phyloP scores from a whole-genome alignment of 2,329 filamentous ascomycete genomes.

The Davidsoniella virescens region DNA sequence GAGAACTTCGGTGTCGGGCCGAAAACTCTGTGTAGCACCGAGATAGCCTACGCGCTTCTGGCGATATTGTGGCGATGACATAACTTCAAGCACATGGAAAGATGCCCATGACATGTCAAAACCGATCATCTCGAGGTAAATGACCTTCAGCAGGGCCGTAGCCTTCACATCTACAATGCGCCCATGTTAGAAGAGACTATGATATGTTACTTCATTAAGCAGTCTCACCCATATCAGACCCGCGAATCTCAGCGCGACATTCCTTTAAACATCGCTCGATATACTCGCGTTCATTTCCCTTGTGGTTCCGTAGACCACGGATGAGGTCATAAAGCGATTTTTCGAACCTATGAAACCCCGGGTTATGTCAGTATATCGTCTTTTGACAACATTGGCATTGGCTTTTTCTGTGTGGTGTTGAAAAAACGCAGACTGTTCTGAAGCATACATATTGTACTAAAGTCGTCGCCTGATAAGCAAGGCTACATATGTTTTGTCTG shows the following conservation, averaged over 20 bases:
- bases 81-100: conserved; percentile 96
- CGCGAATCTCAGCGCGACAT: conserved; percentile 83
- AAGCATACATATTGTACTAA: too few relatives aligned
- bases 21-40: conserved; percentile 88
- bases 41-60: conserved; percentile 94
- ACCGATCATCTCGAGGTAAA: conserved; percentile 97
- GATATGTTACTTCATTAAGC: not conserved
- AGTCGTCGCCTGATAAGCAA: too few relatives aligned
- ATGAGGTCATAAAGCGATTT: conserved; percentile 99
- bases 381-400: too few relatives aligned
- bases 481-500: too few relatives aligned
- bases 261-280: conserved; percentile 87
- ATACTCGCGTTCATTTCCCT: conserved; percentile 87
- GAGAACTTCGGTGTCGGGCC: conserved; percentile 86
- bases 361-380: not conserved
- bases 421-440: too few relatives aligned
- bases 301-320: conserved; percentile 84
- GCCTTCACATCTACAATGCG: conserved; percentile 65
- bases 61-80: conserved; percentile 87
- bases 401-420: too few relatives aligned
- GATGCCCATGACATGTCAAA: conserved; percentile 99
- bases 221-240: conserved; percentile 72
- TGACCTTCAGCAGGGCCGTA: conserved; percentile 83
- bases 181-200: not conserved
- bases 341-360: conserved; percentile 58